phyloP scores from a whole-genome alignment of 352 stramenopile species.

The Phytopythium ostracodes region DNA sequence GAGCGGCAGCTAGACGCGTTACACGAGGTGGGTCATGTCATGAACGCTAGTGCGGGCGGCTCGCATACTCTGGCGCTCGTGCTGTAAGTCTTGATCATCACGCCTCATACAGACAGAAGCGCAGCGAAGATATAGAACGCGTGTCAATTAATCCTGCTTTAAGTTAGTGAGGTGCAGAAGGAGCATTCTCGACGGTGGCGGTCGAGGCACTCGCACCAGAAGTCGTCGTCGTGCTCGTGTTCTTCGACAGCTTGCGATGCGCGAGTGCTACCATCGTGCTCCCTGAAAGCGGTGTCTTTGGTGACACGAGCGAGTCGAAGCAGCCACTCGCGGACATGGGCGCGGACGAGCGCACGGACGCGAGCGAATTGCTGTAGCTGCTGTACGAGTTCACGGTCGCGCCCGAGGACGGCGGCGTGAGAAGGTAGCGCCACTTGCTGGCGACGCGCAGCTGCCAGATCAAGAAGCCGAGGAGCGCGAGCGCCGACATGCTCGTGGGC shows the following conservation, averaged over 20 bases:
- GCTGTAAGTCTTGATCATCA: background rate
- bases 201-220: background rate
- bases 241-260: constrained; percentile 3
- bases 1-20: background rate
- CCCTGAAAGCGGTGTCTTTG: background rate
- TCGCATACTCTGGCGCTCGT: constrained; percentile 4
- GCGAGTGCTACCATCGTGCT: background rate
- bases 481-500: constrained; percentile 35
- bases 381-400: background rate
- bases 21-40: background rate
- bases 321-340: background rate
- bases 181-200: background rate
- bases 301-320: background rate
- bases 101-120: background rate
- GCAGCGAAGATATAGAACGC: background rate
- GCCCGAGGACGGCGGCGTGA: constrained; percentile 28
- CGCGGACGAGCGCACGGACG: background rate
- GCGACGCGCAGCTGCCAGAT: constrained; percentile 69
- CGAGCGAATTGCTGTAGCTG: constrained; percentile 9
- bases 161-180: background rate
- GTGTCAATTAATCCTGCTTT: too few relatives aligned
- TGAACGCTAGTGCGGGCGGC: background rate
- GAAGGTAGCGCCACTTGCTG: constrained; percentile 73
- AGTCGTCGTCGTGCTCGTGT: background rate
- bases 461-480: constrained; percentile 44